Conservation (phyloP, 441 rosid species). For the Metrosideros polymorpha region DNA sequence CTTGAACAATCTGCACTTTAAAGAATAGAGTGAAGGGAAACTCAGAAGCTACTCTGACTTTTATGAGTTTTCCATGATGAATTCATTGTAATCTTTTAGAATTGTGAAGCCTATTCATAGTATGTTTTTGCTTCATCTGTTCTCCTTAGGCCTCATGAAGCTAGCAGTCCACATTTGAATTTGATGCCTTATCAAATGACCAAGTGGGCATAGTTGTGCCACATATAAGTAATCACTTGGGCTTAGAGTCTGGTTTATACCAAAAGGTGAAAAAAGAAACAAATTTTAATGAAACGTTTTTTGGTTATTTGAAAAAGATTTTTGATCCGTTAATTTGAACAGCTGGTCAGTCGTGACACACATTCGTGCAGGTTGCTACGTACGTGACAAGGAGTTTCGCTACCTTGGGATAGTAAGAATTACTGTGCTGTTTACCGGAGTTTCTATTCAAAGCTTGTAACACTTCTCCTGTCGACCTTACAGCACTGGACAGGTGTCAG, state of each 20-base stretch:
- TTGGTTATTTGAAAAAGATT: background rate
- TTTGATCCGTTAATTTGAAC: background rate
- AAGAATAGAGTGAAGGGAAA: background rate
- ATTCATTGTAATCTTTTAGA: background rate
- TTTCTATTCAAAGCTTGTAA: background rate
- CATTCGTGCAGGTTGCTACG: background rate
- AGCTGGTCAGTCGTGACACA: background rate
- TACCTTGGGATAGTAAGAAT: background rate
- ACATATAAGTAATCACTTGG: background rate
- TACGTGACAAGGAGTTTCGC: background rate
- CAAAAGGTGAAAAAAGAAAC: background rate
- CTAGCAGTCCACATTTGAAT: background rate
- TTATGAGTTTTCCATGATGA: background rate
- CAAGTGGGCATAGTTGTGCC: background rate
- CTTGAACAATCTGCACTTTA: background rate
- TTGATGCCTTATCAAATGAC: background rate
- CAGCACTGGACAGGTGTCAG: background rate
- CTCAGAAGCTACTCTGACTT: background rate
- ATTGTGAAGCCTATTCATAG: background rate
- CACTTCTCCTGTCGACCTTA: background rate
- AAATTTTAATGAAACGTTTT: background rate
- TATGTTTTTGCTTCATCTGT: background rate
- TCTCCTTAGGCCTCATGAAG: background rate
- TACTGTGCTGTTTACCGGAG: background rate
- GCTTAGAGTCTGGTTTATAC: background rate